phyloP scores from a whole-genome alignment of 2,329 filamentous ascomycete species.

The Didymella pomorum region DNA sequence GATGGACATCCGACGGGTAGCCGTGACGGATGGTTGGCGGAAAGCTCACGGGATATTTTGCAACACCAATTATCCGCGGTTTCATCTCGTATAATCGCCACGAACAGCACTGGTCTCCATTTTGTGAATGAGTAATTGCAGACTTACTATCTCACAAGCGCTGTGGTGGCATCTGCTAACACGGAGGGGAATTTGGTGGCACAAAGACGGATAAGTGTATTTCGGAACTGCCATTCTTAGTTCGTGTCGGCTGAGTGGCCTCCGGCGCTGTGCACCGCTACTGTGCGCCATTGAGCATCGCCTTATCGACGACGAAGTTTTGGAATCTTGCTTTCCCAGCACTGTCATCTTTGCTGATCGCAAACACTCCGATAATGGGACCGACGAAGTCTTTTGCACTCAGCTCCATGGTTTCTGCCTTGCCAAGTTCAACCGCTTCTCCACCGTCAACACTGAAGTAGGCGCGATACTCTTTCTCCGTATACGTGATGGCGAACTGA shows the following conservation, averaged over 20 bases:
- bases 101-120: neutral
- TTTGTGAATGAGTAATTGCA: neutral
- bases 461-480: conserved; percentile 18
- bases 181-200: neutral
- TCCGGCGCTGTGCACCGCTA: neutral
- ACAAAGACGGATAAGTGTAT: neutral
- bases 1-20: neutral
- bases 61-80: neutral
- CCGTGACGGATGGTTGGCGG: neutral
- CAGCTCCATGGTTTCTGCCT: conserved; percentile 17
- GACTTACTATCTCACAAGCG: neutral
- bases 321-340: neutral
- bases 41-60: neutral
- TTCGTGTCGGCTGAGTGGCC: neutral
- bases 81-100: neutral
- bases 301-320: neutral
- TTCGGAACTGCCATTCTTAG: neutral
- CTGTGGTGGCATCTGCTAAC: neutral
- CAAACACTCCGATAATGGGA: conserved; percentile 24
- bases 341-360: neutral
- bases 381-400: conserved; percentile 29
- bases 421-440: neutral
- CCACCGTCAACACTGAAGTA: conserved; percentile 5
- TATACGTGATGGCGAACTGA: conserved; percentile 8
- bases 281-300: neutral